Base-by-base conservation (phyloP, 306 rosid genomes). In the Glycine tomentella region DNA sequence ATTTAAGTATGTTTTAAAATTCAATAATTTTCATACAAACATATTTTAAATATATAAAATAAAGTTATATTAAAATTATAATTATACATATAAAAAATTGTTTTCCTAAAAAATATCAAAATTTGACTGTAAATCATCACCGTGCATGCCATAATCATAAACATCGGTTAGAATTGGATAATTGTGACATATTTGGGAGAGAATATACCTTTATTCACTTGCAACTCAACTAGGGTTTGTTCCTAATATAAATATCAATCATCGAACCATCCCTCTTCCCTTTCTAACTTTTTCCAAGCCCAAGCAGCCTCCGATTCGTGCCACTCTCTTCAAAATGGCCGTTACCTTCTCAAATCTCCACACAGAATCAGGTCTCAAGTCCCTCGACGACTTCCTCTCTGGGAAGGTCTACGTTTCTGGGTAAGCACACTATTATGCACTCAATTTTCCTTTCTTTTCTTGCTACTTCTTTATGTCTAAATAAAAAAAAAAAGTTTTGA, bases 341-440 rank as follows among this genome's bases (percentile, higher is more conserved):
- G 75, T 89, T 50, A 76, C 90, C 51, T 89, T 91, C 86, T 78
- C 93, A 63, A 79, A 91, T 91, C 95, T 91, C 59, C 84, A 91
- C 88, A 79, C 89, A 11, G 93, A 91, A 5, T 78, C 90, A 4
- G 95, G 95, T 15, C 87, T 91, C 86, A 87, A 91, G 53, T 78
- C 91, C 52, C 93, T 89, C 5, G 84, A 91, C 8, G 73, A 36
- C 1, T 79, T 77, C 76, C 90, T 91, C n/a, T 76, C 90, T 44
- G 89, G 86, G 3, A 91, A 91, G 52, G 9, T 88, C 69, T 89
- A 83, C 71, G 75, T 91, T 74, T 89, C 91, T 42, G 91, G 95
- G 94, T 90, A 77, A 56, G 25, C 31, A 5, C 5, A 53, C 36
- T 16, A 15, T 3, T 1, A 25, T 25, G 25, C 16, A 3, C 65